These are phyloP conservation scores for Phytopythium sindhum DNA, from an alignment of 352 stramenopile species.

Conservation along the genomic window DNA sequence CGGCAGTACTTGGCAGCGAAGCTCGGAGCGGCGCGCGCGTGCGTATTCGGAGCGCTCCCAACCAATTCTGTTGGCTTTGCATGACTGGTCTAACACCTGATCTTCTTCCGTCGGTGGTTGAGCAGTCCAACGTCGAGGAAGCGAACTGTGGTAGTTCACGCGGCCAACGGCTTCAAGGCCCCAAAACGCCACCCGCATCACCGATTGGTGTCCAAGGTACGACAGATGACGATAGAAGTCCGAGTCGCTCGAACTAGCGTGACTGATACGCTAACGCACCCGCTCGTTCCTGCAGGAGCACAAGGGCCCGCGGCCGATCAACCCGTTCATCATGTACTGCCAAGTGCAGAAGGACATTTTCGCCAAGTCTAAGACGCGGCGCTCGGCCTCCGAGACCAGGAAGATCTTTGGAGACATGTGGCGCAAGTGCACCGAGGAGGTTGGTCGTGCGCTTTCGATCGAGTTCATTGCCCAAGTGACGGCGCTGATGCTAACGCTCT, in stretches of 20 bases:
- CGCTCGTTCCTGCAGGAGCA: conserved; percentile 27
- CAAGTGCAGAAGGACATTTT: conserved; percentile 73
- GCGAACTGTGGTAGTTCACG: conserved; percentile 19
- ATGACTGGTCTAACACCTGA: conserved; percentile 3
- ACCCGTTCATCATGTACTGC: conserved; percentile 82
- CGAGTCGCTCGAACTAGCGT: background rate
- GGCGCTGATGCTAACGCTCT: background rate
- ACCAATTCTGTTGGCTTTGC: background rate
- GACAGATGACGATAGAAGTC: too few species aligned
- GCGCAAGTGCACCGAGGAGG: conserved; percentile 76
- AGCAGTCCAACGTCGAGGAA: conserved; percentile 49
- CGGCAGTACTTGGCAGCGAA: conserved; percentile 59
- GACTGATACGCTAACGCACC: background rate
- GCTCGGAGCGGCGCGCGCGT: conserved; percentile 32
- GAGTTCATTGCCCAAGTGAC: background rate
- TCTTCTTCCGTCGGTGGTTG: background rate
- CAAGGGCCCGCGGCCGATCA: conserved; percentile 62
- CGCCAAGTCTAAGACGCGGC: conserved; percentile 39
- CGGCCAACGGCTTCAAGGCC: conserved; percentile 17
- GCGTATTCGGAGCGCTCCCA: conserved; percentile 11
- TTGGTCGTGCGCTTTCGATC: conserved; percentile 6
- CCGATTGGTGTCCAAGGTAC: conserved; percentile 28
- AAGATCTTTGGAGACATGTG: conserved; percentile 85
- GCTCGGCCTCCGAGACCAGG: conserved; percentile 63
- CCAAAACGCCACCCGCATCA: conserved; percentile 15